Conservation (phyloP, 2,329 filamentous ascomycete genomes). For the Epichloe typhina region DNA sequence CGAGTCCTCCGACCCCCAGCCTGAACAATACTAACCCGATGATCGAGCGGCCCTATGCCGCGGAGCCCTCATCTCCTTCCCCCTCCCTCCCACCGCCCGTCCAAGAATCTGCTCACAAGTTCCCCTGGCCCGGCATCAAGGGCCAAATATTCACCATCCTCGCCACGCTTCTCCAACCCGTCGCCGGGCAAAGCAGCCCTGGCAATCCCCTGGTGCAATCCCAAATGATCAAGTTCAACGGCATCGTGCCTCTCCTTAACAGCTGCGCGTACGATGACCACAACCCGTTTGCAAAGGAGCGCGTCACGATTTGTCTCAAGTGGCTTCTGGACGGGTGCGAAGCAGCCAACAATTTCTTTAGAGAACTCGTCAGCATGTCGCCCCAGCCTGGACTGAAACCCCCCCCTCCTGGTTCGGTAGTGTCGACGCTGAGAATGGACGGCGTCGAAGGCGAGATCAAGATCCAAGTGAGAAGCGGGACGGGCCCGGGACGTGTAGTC, state of each 20-base stretch:
- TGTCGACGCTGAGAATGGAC: slow-evolving; percentile 37
- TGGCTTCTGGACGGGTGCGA: slow-evolving; percentile 65
- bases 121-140: slow-evolving; percentile 65
- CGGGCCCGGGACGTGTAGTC: slow-evolving; percentile 7
- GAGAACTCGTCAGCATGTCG: slow-evolving; percentile 41
- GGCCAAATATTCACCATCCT: slow-evolving; percentile 85
- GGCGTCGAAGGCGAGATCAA: slow-evolving; percentile 44
- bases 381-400: slow-evolving; percentile 26
- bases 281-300: slow-evolving; percentile 88
- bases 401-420: slow-evolving; percentile 20
- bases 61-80: slow-evolving; percentile 15
- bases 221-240: slow-evolving; percentile 74
- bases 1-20: slow-evolving; percentile 20
- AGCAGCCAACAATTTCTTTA: slow-evolving; percentile 58
- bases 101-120: slow-evolving; percentile 51
- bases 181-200: slow-evolving; percentile 43
- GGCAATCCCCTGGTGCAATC: slow-evolving; percentile 67
- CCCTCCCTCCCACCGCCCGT: slow-evolving; percentile 30
- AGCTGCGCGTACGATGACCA: slow-evolving; percentile 87
- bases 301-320: slow-evolving; percentile 78
- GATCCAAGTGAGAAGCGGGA: slow-evolving; percentile 33
- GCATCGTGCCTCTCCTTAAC: slow-evolving; percentile 75
- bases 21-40: slow-evolving; percentile 15
- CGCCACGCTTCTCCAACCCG: slow-evolving; percentile 79
- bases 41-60: slow-evolving; percentile 53